Evolutionary conservation across 1,139 yeast genomes (phyloP), one percentile per base, ranked within the genome.

Genomic region (Insectozyma bohioensis): DNA sequence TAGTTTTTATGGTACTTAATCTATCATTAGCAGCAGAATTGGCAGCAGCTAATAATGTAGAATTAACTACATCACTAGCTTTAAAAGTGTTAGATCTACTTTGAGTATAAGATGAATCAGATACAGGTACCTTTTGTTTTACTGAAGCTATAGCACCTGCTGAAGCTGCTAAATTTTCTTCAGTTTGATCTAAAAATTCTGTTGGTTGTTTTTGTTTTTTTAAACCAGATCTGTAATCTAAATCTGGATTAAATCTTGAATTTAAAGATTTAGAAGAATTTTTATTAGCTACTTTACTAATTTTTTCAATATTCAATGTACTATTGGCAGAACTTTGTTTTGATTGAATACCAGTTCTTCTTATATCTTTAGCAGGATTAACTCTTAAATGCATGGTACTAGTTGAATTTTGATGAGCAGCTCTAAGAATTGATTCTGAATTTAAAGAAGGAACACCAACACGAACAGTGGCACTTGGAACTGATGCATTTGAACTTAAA

Each of bases 1-100:
- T 59, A 23, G 59, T 52, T 33, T 60, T 60, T 34, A 76, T 50
- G 12, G 61, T 46, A 31, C 58, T 52, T 45, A 83, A 59, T 29
- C 83, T 65, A 28, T 61, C 64, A 33, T 70, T 66, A 13, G 87
- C 88, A 42, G 71, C 77, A 40, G 67, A 65, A 34, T 73, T 68
- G 16, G 94, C 92, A 36, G 76, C 72, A 18, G 78, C 71, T 43
- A 82, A 66, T 40, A 83, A 79, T 33, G 69, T 67, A 26, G 73
- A 67, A 42, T 76, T 78, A 33, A 77, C 74, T 28, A 78, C 61
- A 28, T 67, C 71, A 13, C 47, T 45, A 7, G 75, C 72, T 38
- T 52, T 54, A 44, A 68, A 67, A 7, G 68, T 49, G 30, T 56
- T 56, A 18, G 58, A 37, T 41, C 68, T 54, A 25, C 57, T 51